These are phyloP conservation scores for Tricholoma saponaceum DNA, from an alignment of 768 basidiomycete species.

Conservation along the genomic window DNA sequence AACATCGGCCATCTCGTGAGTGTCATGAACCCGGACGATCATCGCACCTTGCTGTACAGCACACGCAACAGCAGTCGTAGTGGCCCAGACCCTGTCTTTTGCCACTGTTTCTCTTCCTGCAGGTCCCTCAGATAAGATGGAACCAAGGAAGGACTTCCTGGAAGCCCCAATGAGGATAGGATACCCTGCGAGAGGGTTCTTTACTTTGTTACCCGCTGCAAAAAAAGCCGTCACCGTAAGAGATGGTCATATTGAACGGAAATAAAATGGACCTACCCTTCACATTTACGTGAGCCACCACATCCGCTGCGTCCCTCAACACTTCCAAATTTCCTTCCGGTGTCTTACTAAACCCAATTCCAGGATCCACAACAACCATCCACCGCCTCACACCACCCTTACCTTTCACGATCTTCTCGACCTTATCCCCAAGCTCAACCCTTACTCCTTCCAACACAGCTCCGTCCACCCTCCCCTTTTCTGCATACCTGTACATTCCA, in stretches of 20 bases:
- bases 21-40: slow-evolving; percentile 82
- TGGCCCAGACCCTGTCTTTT: slow-evolving; percentile 72
- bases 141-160: slow-evolving; percentile 80
- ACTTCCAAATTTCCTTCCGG: slow-evolving; percentile 69
- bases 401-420: slow-evolving; percentile 60
- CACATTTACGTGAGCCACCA: slow-evolving; percentile 39
- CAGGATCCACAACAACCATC: slow-evolving; percentile 89
- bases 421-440: slow-evolving; percentile 66
- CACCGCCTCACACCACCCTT: slow-evolving; percentile 76
- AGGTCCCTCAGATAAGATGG: slow-evolving; percentile 49
- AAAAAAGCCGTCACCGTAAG: slow-evolving; percentile 3
- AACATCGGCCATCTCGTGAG: slow-evolving; percentile 68
- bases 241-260: not conserved
- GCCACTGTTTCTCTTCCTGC: slow-evolving; percentile 53
- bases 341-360: slow-evolving; percentile 92
- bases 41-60: slow-evolving; percentile 70
- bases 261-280: slow-evolving; percentile 22
- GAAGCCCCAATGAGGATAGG: slow-evolving; percentile 75
- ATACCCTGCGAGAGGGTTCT: slow-evolving; percentile 54
- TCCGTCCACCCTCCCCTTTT: slow-evolving; percentile 26
- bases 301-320: slow-evolving; percentile 44
- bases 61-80: slow-evolving; percentile 71
- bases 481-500: slow-evolving; percentile 37
- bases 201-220: slow-evolving; percentile 13
- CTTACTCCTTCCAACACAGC: slow-evolving; percentile 65